phyloP scores from a whole-genome alignment of 257 asterid species.

The Forsythia suspensa region DNA sequence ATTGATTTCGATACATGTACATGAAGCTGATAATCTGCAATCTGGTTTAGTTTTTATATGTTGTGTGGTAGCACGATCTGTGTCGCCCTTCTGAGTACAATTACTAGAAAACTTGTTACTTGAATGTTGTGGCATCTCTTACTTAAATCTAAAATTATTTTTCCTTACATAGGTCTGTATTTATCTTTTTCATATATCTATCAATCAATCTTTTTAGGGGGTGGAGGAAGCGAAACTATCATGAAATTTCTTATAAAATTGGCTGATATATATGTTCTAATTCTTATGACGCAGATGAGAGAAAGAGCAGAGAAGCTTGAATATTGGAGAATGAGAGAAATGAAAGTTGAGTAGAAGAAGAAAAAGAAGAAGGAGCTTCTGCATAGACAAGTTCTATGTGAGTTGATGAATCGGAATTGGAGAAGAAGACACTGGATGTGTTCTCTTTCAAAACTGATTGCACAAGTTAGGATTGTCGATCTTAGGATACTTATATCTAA shows the following conservation, averaged over 20 bases:
- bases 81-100: too few species aligned
- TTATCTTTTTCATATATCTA: too few species aligned
- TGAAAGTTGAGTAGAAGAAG: conserved; percentile 34
- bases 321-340: conserved; percentile 39
- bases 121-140: too few species aligned
- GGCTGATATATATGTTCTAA: background rate
- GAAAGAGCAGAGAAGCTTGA: conserved; percentile 48
- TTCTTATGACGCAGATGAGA: conserved; percentile 26
- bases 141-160: too few species aligned
- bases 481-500: too few species aligned
- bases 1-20: background rate
- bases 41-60: too few species aligned
- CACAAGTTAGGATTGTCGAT: background rate
- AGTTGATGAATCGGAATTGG: conserved; percentile 43
- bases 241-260: background rate
- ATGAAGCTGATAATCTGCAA: background rate
- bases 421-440: conserved; percentile 15
- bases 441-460: background rate
- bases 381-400: conserved; percentile 61
- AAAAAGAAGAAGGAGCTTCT: conserved; percentile 31
- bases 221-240: background rate
- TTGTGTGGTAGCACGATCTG: too few species aligned
- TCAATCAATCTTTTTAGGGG: background rate
- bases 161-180: too few species aligned
- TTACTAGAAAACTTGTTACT: too few species aligned